Evolutionary conservation across 2,329 filamentous ascomycete species (phyloP).

Genomic region (Fusarium tupiense): DNA sequence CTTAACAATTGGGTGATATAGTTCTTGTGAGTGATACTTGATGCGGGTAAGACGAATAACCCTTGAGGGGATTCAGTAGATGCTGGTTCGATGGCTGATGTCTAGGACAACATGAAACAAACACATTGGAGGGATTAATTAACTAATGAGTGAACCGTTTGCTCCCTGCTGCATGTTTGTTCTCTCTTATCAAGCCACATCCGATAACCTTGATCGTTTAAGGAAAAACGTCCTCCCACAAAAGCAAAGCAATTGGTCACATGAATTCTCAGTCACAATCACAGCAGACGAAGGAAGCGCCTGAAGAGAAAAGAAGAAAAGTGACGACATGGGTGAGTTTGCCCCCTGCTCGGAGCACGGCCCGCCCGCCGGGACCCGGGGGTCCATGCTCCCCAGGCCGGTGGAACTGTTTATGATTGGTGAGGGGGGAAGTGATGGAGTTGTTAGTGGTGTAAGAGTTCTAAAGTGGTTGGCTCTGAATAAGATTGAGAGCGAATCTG

Average conservation of each 20-base stretch:
- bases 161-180: not conserved
- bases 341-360: slow-evolving; percentile 31
- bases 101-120: slow-evolving; percentile 19
- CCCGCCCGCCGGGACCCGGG: slow-evolving; percentile 39
- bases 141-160: not conserved
- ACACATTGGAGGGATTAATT: not conserved
- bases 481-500: not conserved
- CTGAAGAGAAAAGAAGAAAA: not conserved
- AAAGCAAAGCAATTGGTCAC: slow-evolving; percentile 22
- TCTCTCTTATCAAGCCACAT: slow-evolving; percentile 23
- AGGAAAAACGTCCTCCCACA: not conserved
- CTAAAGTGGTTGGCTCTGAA: not conserved
- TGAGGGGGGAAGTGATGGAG: slow-evolving; percentile 11
- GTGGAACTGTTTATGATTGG: slow-evolving; percentile 43
- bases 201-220: slow-evolving; percentile 6
- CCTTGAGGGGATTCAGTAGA: slow-evolving; percentile 3
- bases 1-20: not conserved
- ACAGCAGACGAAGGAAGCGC: not conserved
- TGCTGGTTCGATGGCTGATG: slow-evolving; percentile 19
- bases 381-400: slow-evolving; percentile 42
- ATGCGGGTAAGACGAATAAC: slow-evolving; percentile 5
- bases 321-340: slow-evolving; percentile 33
- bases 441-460: slow-evolving; percentile 12
- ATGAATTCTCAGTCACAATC: slow-evolving; percentile 25
- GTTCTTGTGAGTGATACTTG: slow-evolving; percentile 5